Conservation (phyloP, 768 basidiomycete genomes). For the Tylopilus rubrobrunneus region DNA sequence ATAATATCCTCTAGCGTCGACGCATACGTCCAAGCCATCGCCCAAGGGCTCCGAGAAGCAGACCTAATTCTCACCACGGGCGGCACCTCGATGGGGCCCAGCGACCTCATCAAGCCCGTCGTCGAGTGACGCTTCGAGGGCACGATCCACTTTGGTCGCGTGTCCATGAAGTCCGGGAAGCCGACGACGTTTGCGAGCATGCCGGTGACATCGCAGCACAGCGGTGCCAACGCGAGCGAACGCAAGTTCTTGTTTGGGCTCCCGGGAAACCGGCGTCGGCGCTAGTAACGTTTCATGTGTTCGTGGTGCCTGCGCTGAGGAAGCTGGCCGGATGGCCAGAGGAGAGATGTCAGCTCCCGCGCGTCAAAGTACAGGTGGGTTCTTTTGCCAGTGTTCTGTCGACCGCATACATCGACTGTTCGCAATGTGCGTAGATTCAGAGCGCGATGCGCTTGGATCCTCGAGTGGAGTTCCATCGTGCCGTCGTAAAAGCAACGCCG, state of each 20-base stretch:
- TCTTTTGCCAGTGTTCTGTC: too few relatives aligned
- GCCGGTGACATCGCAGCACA: conserved; percentile 34
- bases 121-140: conserved; percentile 77
- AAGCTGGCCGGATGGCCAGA: conserved; percentile 65
- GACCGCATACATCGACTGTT: neutral
- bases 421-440: conserved; percentile 41
- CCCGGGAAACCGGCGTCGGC: conserved; percentile 86
- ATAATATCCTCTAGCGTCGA: conserved; percentile 39
- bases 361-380: conserved; percentile 61
- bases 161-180: conserved; percentile 80
- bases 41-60: conserved; percentile 52
- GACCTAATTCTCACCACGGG: conserved; percentile 84
- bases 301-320: conserved; percentile 78
- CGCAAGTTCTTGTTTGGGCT: conserved; percentile 75
- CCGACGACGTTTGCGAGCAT: conserved; percentile 88
- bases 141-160: conserved; percentile 80
- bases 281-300: conserved; percentile 80
- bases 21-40: conserved; percentile 55
- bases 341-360: conserved; percentile 52
- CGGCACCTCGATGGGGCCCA: conserved; percentile 89
- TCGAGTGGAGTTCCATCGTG: conserved; percentile 82
- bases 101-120: conserved; percentile 83
- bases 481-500: conserved; percentile 44
- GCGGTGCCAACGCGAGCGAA: conserved; percentile 16
- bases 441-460: conserved; percentile 64